Conservation (phyloP, 1,139 yeast species). For the Scheffersomyces parashehatae region DNA sequence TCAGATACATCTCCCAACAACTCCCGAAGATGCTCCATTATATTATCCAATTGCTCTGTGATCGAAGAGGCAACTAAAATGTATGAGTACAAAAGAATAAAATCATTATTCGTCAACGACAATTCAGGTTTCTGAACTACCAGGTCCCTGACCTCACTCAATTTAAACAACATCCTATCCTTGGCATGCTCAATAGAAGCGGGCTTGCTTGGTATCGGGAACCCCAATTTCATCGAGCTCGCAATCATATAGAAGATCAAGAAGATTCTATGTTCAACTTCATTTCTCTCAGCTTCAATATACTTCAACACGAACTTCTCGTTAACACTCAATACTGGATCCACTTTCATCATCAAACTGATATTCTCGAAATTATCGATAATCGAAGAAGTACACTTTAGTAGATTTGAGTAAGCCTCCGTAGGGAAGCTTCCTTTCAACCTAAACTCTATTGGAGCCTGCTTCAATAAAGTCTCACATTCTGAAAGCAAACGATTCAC, state of each 20-base stretch:
- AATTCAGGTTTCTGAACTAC: conserved; percentile 6
- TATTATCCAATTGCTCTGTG: conserved; percentile 61
- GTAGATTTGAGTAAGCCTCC: conserved; percentile 48
- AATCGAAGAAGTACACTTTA: conserved; percentile 61
- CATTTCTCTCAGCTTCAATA: conserved; percentile 61
- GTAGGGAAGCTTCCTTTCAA: conserved; percentile 73
- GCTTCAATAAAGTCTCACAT: conserved; percentile 59
- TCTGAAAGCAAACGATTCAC: conserved; percentile 61
- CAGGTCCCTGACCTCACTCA: conserved; percentile 48
- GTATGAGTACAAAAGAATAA: conserved; percentile 73
- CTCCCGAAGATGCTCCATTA: conserved; percentile 54
- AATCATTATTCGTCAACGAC: conserved; percentile 59
- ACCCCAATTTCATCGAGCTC: conserved; percentile 71
- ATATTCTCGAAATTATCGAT: conserved; percentile 76
- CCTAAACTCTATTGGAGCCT: conserved; percentile 76
- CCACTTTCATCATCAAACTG: conserved; percentile 64
- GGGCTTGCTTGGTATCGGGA: conserved; percentile 75
- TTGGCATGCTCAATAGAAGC: conserved; percentile 79
- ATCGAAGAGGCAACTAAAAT: conserved; percentile 70
- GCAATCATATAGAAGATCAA: conserved; percentile 77
- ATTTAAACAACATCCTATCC: conserved; percentile 64
- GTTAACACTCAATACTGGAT: conserved; percentile 51
- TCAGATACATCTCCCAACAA: conserved; percentile 65
- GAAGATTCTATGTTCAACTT: conserved; percentile 70
- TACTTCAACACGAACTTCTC: conserved; percentile 59